phyloP scores from a whole-genome alignment of 208 protist genomes.

The Leishmania mexicana region DNA sequence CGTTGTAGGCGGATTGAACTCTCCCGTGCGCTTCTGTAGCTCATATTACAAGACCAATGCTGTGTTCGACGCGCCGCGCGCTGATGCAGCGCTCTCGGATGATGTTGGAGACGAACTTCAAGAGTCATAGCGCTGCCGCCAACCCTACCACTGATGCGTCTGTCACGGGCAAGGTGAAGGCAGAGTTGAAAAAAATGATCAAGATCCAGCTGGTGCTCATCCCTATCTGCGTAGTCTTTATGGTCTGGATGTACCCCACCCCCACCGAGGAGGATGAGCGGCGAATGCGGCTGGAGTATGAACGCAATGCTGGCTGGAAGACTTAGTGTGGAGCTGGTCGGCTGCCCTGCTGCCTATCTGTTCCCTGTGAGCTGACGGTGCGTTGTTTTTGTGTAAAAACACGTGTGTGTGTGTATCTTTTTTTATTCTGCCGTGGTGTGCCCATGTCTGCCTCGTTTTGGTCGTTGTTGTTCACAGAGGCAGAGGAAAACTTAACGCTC shows the following conservation, averaged over 20 bases:
- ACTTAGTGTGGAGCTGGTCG: conserved; percentile 40
- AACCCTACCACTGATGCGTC: conserved; percentile 44
- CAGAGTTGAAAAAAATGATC: conserved; percentile 78
- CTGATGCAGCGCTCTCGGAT: conserved; percentile 34
- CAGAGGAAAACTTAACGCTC: background rate
- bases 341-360: background rate
- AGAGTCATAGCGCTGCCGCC: conserved; percentile 41
- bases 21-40: too few relatives aligned
- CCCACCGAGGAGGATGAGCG: conserved; percentile 70
- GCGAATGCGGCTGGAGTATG: conserved; percentile 75
- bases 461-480: background rate
- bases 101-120: conserved; percentile 53
- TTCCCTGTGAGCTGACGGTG: background rate
- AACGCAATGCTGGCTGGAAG: conserved; percentile 86
- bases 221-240: conserved; percentile 51
- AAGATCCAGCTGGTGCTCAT: conserved; percentile 83
- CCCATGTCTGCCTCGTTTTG: background rate
- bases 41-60: conserved; percentile 26
- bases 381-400: background rate
- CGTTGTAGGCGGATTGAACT: background rate
- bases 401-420: background rate
- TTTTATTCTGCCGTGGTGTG: background rate
- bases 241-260: conserved; percentile 75
- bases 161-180: conserved; percentile 64
- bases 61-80: conserved; percentile 38